Base-by-base conservation (phyloP, 371 early-diverging fungal genomes). In the Mucor piriformis region DNA sequence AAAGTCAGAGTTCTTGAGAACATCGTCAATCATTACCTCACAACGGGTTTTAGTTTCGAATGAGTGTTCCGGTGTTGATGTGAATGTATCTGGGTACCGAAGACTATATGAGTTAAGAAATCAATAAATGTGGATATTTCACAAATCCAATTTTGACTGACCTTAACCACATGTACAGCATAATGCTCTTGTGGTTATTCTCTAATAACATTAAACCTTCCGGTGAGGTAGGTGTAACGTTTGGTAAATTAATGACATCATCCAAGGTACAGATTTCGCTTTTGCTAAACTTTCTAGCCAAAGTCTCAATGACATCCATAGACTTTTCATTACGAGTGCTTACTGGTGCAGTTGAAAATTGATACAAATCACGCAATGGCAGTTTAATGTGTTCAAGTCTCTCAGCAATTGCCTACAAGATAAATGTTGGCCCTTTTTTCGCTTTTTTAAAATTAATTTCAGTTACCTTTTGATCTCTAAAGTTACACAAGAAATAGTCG, bases 111-210 rank as follows among this genome's bases (percentile, higher is more conserved):
- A 18, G n/a, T 5, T 37, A 11, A 3, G 4, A 37, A 10, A 37
- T 37, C 3, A 37, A 37, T 52, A 16, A 11, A 50, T n/a, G 50
- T 3, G 10, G 20, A 0, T 23, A 37, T 37, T 18, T 37, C 35
- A 12, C 7, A 42, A 4, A 37, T 12, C 37, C 12, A 15, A 4
- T 4, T 38, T 15, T 42, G 18, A 42, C 18, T 60, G 79, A 89
- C 83, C 85, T 77, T 61, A 96, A 75, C 97, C 97, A 96, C 70
- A 95, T 77, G 60, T 94, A 97, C 23, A 93, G 61, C 73, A 92
- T 88, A 24, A 94, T 87, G 3, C 76, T 63, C 43, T 88, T 85
- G 66, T 97, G 97, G 35, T 64, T 57, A 13, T 63, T 68, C 72
- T 97, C 97, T 6, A 95, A 65, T 0, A 57, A 38, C 4, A 59